These are phyloP conservation scores for Acmispon strigosus DNA, from an alignment of 306 rosid species.

Conservation along the genomic window DNA sequence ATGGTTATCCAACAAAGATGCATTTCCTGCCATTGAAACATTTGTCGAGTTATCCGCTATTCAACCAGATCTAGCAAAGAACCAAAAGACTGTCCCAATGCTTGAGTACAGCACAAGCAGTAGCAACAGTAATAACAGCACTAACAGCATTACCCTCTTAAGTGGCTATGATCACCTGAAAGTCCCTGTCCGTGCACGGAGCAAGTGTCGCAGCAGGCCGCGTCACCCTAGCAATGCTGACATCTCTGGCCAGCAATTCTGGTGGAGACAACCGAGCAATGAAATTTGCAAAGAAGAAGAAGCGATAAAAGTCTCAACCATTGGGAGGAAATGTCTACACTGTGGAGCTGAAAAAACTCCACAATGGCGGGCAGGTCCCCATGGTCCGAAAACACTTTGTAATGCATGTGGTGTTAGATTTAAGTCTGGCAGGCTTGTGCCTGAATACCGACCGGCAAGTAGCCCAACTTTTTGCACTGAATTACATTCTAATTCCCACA, in stretches of 20 bases:
- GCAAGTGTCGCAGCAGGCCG: constrained; percentile 43
- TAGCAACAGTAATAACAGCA: constrained; percentile 38
- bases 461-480: constrained; percentile 56
- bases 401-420: constrained; percentile 78
- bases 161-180: constrained; percentile 45
- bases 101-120: constrained; percentile 47
- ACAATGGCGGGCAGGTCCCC: constrained; percentile 76
- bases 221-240: constrained; percentile 19
- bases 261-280: constrained; percentile 25
- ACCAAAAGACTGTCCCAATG: constrained; percentile 34
- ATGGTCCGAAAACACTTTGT: constrained; percentile 65
- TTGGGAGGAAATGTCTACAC: constrained; percentile 59
- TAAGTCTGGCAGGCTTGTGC: constrained; percentile 64
- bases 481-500: constrained; percentile 67
- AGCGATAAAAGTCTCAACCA: background rate
- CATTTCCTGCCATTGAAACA: constrained; percentile 66
- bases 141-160: constrained; percentile 30
- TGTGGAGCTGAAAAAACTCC: constrained; percentile 69
- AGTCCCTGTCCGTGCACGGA: constrained; percentile 58
- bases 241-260: constrained; percentile 22
- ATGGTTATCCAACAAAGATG: constrained; percentile 80
- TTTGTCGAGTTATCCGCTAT: constrained; percentile 33
- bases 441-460: constrained; percentile 72
- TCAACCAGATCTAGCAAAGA: constrained; percentile 30
- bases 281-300: constrained; percentile 3